Evolutionary conservation across 2,329 filamentous ascomycete species (phyloP).

Genomic region (Neoarthrinium moseri): DNA sequence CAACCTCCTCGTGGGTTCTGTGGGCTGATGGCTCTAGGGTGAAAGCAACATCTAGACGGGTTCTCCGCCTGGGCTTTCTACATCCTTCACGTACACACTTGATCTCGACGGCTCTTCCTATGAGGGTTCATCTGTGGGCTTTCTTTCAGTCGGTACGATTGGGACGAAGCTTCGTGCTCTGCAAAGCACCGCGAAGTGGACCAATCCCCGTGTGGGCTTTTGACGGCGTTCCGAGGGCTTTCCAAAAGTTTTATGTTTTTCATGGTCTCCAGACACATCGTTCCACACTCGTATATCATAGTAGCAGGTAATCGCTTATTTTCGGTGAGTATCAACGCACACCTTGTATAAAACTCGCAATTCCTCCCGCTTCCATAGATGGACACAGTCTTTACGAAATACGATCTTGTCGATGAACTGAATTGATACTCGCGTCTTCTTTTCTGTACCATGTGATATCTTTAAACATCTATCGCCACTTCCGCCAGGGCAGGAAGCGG

Average conservation of each 20-base stretch:
- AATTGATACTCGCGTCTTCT: too few species aligned
- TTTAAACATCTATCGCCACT: too few species aligned
- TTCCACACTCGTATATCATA: not conserved
- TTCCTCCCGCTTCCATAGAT: conserved; percentile 2
- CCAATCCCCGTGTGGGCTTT: conserved; percentile 31
- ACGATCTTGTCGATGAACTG: not conserved
- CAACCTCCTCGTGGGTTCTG: conserved; percentile 29
- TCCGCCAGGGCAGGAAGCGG: too few species aligned
- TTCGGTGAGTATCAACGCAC: conserved; percentile 6
- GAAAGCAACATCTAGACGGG: conserved; percentile 13
- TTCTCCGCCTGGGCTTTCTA: conserved; percentile 13
- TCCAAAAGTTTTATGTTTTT: conserved; percentile 18
- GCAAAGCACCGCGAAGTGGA: conserved; percentile 27
- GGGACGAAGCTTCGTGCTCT: conserved; percentile 30
- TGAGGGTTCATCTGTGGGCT: conserved; percentile 25
- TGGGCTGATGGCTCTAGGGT: conserved; percentile 19
- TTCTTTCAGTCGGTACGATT: conserved; percentile 22
- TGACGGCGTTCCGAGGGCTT: conserved; percentile 31
- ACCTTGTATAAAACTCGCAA: conserved; percentile 1
- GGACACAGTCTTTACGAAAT: not conserved
- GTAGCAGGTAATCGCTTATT: not conserved
- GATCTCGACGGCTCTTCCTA: conserved; percentile 28
- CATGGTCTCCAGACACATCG: not conserved
- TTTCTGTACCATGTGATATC: too few species aligned
- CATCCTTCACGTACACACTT: conserved; percentile 12